Base-by-base conservation (phyloP, 352 stramenopile species). In the Globisporangium emineosum region DNA sequence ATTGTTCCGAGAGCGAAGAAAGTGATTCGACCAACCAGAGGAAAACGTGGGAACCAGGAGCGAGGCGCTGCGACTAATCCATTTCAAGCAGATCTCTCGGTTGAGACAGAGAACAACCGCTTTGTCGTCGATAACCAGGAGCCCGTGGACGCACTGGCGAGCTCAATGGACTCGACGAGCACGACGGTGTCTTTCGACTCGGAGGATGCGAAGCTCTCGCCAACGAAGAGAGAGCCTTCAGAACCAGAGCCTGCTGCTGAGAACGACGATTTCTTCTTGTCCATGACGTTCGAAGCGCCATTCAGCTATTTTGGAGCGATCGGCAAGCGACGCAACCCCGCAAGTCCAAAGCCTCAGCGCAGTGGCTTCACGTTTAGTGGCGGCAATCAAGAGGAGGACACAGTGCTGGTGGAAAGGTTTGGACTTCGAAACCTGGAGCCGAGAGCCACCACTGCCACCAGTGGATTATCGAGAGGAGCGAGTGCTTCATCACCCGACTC, bases 301-400 rank as follows among this genome's bases (percentile, higher is more conserved):
- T 68, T 68, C 45, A 62, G 62, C 35, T 54, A 45, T 13, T 68
- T 68, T 27, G 62, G 62, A n/a, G 37, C 40, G 53, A 67, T 67
- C 30, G 61, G 61, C 15, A 60, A 66, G 42, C 50, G 15, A n/a
- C 60, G 60, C 35, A 57, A 35, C 32, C 1, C 23, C 17, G 35
- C 0, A 3, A 25, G 35, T 37, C 35, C 43, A 32, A 30, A 35
- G 3, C 25, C 42, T 5, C 60, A 42, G 27, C 25, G 13, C 4
- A 4, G 25, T 23, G 37, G n/a, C 9, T 40, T 47, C 25, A 7
- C 17, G 17, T 40, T 15, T 29, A 53, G 13, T 40, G 60, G 33
- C 21, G 60, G 25, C 9, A 17, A 30, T 33, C 25, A 60, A 17
- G 60, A 61, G 2, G 33, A 45, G 12, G 61, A 67, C 45, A 23